phyloP scores from a whole-genome alignment of 2,329 filamentous ascomycete species.

The Juglanconis juglandina region DNA sequence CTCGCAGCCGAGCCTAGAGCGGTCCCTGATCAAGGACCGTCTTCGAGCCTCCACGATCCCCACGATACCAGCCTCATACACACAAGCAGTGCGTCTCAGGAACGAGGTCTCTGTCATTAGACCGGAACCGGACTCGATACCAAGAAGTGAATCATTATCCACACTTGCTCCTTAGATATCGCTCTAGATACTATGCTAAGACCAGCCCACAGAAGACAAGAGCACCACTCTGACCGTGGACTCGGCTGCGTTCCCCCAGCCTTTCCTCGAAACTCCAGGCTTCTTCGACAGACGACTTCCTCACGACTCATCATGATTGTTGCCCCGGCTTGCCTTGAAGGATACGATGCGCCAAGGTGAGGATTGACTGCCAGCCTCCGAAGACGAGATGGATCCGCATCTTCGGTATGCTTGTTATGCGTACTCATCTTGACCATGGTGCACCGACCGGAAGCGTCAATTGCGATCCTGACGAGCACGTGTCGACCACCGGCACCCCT shows the following conservation, averaged over 20 bases:
- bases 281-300: not conserved
- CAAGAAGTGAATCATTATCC: not conserved
- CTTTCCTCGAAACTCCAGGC: slow-evolving; percentile 14
- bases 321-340: not conserved
- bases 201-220: not conserved
- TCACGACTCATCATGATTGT: not conserved
- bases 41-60: not conserved
- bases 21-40: slow-evolving; percentile 11
- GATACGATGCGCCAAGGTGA: not conserved
- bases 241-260: slow-evolving; percentile 12
- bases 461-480: too few relatives aligned
- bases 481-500: too few relatives aligned
- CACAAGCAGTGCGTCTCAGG: not conserved
- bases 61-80: slow-evolving; percentile 2
- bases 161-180: not conserved
- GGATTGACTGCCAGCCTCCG: too few relatives aligned
- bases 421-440: too few relatives aligned
- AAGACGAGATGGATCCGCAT: too few relatives aligned
- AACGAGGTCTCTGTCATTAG: slow-evolving; percentile 10
- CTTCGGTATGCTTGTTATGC: too few relatives aligned
- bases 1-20: not conserved
- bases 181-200: not conserved
- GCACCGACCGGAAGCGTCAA: too few relatives aligned
- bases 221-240: not conserved
- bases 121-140: not conserved